These are phyloP conservation scores for Phytophthora sp. DNA, from an alignment of 352 stramenopile genomes.

Conservation along the genomic window DNA sequence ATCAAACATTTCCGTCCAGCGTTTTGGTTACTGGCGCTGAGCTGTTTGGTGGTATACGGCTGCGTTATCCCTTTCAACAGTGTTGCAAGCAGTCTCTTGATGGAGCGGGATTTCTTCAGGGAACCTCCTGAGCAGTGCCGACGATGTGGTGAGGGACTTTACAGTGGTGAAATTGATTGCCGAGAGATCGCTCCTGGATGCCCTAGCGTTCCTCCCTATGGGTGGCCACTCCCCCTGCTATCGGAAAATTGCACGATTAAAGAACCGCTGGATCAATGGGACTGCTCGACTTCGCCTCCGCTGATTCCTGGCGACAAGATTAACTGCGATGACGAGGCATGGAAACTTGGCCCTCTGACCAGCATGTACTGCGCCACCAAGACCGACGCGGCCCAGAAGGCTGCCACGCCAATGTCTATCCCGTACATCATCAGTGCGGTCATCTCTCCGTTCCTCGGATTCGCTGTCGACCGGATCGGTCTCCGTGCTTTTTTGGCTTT, in stretches of 20 bases:
- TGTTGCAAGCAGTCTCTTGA: conserved; percentile 91
- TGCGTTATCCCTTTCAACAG: conserved; percentile 96
- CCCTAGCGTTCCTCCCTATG: conserved; percentile 71
- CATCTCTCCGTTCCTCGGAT: conserved; percentile 90
- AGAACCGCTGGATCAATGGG: conserved; percentile 57
- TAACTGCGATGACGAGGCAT: conserved; percentile 77
- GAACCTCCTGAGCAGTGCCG: conserved; percentile 52
- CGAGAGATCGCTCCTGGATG: conserved; percentile 51
- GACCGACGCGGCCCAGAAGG: conserved; percentile 60
- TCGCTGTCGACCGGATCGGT: conserved; percentile 91
- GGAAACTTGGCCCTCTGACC: conserved; percentile 69
- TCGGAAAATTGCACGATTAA: conserved; percentile 79
- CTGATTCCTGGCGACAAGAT: conserved; percentile 75
- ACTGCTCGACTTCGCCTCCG: conserved; percentile 60
- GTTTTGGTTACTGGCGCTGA: conserved; percentile 92
- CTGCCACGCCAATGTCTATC: conserved; percentile 91
- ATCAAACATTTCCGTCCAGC: conserved; percentile 80
- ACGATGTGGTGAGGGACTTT: conserved; percentile 65
- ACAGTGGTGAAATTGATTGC: conserved; percentile 61
- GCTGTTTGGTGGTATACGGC: conserved; percentile 93
- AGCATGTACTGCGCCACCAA: conserved; percentile 70
- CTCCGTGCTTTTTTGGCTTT: conserved; percentile 83
- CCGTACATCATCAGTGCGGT: conserved; percentile 93
- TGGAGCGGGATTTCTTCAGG: conserved; percentile 92
- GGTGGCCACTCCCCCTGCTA: conserved; percentile 74